These are phyloP conservation scores for Westerdykella sp. DNA, from an alignment of 2,329 filamentous ascomycete species.

Conservation along the genomic window DNA sequence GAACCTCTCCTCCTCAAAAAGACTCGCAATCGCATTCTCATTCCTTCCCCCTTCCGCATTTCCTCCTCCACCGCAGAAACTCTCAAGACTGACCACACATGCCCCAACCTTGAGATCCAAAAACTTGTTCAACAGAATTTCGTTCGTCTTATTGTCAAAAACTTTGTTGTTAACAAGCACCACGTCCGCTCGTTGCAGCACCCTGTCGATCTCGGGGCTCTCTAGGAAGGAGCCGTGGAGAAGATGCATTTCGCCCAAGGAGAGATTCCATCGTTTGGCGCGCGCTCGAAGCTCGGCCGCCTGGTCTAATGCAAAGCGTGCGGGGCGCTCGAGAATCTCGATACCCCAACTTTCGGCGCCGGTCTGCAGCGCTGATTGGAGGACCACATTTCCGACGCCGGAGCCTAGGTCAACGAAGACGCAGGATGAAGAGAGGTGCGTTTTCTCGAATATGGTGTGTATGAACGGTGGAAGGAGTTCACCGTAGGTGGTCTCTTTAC, in stretches of 20 bases:
- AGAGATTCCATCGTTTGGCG: constrained; percentile 82
- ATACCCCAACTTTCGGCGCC: constrained; percentile 95
- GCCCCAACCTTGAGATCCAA: constrained; percentile 87
- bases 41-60: constrained; percentile 69
- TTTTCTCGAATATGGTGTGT: constrained; percentile 72
- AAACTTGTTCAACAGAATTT: constrained; percentile 79
- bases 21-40: constrained; percentile 72
- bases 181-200: constrained; percentile 82
- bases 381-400: constrained; percentile 89
- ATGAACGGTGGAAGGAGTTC: constrained; percentile 83
- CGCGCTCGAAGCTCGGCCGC: constrained; percentile 77
- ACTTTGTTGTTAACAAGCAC: constrained; percentile 97
- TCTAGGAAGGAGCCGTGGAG: constrained; percentile 79
- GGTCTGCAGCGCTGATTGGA: constrained; percentile 88
- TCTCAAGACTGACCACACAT: constrained; percentile 85
- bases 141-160: constrained; percentile 82
- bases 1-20: constrained; percentile 69
- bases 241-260: constrained; percentile 71
- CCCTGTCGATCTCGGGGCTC: constrained; percentile 61
- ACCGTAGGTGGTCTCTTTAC: constrained; percentile 90
- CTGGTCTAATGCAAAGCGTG: constrained; percentile 73
- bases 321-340: constrained; percentile 91
- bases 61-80: constrained; percentile 70
- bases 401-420: constrained; percentile 94
- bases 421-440: constrained; percentile 70